Percentiles rank a stretch among this genome's conserved stretches.
phyloP scores from a whole-genome alignment of 2,329 filamentous ascomycete species.

The Colletotrichum brevisporum region DNA sequence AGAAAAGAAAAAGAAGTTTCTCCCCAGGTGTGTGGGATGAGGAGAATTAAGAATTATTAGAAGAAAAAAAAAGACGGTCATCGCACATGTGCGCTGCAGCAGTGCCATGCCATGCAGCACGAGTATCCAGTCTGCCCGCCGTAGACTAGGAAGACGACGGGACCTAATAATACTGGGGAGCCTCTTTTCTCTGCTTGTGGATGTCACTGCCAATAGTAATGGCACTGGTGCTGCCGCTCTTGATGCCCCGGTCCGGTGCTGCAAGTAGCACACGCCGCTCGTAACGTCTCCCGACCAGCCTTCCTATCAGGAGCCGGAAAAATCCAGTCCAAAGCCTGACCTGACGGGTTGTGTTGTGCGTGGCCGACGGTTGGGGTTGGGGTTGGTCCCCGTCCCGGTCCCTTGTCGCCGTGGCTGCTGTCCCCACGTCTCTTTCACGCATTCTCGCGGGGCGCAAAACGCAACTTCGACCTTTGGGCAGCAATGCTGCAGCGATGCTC shows the following conservation, averaged over 20 bases:
- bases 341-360: constrained; percentile 11
- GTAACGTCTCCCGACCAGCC: constrained; percentile 2
- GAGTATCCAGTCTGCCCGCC: constrained; percentile 12
- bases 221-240: constrained; percentile 9
- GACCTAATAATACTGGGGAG: neutral
- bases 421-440: constrained; percentile 29
- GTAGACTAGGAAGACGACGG: neutral
- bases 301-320: constrained; percentile 34
- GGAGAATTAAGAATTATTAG: constrained; percentile 21
- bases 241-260: neutral
- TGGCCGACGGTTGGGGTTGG: constrained; percentile 31
- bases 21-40: constrained; percentile 27
- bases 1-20: neutral
- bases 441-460: constrained; percentile 38
- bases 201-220: constrained; percentile 7
- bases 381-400: constrained; percentile 8
- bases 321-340: neutral
- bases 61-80: constrained; percentile 36
- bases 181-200: constrained; percentile 3
- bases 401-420: constrained; percentile 1
- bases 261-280: constrained; percentile 7
- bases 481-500: constrained; percentile 39
- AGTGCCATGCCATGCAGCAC: constrained; percentile 35
- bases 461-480: constrained; percentile 40
- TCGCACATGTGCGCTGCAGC: constrained; percentile 39